Evolutionary conservation across 2,329 filamentous ascomycete genomes (phyloP), one percentile per base, ranked within the genome.

Genomic region (Botrytis medusae): DNA sequence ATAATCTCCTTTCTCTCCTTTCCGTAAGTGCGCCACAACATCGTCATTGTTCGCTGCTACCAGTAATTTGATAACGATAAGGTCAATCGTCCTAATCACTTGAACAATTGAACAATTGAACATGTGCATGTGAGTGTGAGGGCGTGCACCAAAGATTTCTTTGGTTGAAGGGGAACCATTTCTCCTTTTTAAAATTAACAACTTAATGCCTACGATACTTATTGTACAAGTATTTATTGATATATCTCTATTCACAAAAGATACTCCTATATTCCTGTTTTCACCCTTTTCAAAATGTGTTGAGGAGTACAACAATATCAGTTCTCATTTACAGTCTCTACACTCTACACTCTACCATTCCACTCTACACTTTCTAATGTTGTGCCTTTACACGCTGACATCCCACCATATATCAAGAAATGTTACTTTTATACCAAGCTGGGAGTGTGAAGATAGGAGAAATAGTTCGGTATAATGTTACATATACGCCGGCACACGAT

Each of bases 361-460:
- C n/a, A 22, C 20, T 1, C 46, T 22, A 4, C 51, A 29, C 29
- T 62, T 32, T 22, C 29, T 44, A 8, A 42, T 60, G 48, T 20
- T 20, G 37, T 69, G 40, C 42, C 42, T 51, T 22, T 2, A 34
- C 25, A 32, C 46, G n/a, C 61, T 14, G 20, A 67, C 46, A 34
- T 32, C 29, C 16, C 37, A 59, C 61, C 69, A 32, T 22, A 71
- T 29, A 67, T 32, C 25, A 57, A n/a, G 83, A 80, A 46, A 98
- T 98, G 96, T 87, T 98, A 77, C 90, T 98, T 81, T 85, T 97
- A 75, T 93, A 98, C 83, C 96, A 98, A 84, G 87, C 92, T 76
- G 96, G 96, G 80, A 93, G 89, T 84, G 92, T 98, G 82, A 97
- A 95, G 83, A 93, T 98, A 77, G 96, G 96, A 81, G 95, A 98